Base-by-base conservation (phyloP, 73 alveolate genomes). In the Symbiodinium natans region DNA sequence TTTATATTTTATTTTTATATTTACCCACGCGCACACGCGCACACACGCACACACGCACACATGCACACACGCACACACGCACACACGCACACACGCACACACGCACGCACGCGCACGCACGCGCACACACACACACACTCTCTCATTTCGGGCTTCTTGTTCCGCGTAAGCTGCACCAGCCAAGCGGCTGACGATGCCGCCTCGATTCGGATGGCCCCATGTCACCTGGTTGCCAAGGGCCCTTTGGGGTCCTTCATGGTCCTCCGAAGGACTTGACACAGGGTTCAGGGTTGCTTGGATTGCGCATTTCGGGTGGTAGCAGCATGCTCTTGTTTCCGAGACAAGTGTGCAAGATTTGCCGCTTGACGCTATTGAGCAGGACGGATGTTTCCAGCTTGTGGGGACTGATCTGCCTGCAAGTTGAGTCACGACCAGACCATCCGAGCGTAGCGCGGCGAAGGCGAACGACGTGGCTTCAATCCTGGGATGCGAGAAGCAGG, bases 1-100 rank as follows among this genome's bases (percentile, higher is more conserved):
- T n/a, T n/a, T n/a, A n/a, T n/a, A n/a, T n/a, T n/a, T n/a, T n/a
- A n/a, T n/a, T n/a, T n/a, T n/a, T n/a, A n/a, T n/a, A n/a, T n/a
- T n/a, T n/a, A n/a, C n/a, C n/a, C 82, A 68, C 82, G 23, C 82
- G 82, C 82, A 68, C 82, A 68, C 82, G 23, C 82, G 82, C 82
- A 68, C 82, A 68, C 82, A 68, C 82, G 82, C 82, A 68, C 82
- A 68, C 82, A 68, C 82, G 82, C 82, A 68, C 82, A 68, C 82
- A 68, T 34, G 82, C 82, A 68, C 82, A 68, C 82, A 68, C 82
- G 82, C 82, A 68, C 82, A 68, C 82, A 68, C 82, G 82, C 82
- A 68, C 82, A 68, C 82, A 68, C 82, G 82, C 82, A 29, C 82
- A 68, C 82, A 68, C 82, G 82, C 82, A 34, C 82, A 68, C 82